Conservation (phyloP, 176 grass and related monocot genomes). For the Oryza australiensis region DNA sequence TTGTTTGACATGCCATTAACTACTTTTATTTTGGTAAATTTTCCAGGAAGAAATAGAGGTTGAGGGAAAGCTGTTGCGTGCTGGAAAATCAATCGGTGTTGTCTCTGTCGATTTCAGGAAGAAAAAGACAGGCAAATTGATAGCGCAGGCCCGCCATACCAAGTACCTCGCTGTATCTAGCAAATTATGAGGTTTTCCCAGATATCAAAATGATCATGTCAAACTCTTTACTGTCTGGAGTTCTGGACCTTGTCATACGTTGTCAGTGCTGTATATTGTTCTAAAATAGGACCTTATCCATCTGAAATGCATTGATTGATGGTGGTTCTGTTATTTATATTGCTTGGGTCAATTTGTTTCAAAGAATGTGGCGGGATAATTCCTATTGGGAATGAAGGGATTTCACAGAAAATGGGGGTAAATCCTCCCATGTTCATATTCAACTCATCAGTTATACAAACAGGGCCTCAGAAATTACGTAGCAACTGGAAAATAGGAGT, state of each 20-base stretch:
- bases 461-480: neutral
- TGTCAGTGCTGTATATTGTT: neutral
- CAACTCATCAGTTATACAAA: neutral
- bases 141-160: slow-evolving; percentile 82
- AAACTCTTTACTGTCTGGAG: neutral
- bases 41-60: slow-evolving; percentile 92
- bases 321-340: neutral
- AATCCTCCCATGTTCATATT: neutral
- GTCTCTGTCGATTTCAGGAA: slow-evolving; percentile 75
- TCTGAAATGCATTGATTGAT: neutral
- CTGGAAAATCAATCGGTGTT: slow-evolving; percentile 65
- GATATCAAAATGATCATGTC: slow-evolving; percentile 1
- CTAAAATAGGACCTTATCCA: slow-evolving; percentile 4
- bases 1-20: neutral
- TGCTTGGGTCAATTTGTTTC: neutral
- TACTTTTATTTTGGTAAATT: slow-evolving; percentile 24
- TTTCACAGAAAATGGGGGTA: neutral
- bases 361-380: neutral
- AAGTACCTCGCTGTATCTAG: slow-evolving; percentile 87
- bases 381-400: neutral
- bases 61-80: slow-evolving; percentile 66
- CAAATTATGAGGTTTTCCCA: slow-evolving; percentile 58
- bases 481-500: neutral
- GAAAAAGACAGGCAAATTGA: slow-evolving; percentile 73
- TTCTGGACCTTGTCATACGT: neutral